Evolutionary conservation across 176 grass and related monocot species (phyloP).

Genomic region (Hyparrhenia diplandra): DNA sequence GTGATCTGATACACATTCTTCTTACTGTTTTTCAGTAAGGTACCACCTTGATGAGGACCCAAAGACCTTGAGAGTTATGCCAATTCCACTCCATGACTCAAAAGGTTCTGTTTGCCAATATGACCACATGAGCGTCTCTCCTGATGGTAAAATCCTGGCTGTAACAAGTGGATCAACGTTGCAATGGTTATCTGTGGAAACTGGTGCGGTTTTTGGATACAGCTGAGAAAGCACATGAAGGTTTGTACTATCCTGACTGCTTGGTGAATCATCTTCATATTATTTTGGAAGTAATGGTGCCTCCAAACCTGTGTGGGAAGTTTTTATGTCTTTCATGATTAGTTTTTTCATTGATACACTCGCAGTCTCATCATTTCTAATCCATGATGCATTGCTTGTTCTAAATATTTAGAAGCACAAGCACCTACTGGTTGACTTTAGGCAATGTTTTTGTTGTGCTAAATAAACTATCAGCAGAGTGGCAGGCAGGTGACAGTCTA

Average conservation of each 20-base stretch:
- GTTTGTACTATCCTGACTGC: slow-evolving; percentile 41
- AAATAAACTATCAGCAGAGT: neutral
- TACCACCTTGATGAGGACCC: slow-evolving; percentile 99
- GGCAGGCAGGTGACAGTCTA: neutral
- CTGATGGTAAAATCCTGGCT: slow-evolving; percentile 75
- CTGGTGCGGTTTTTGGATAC: slow-evolving; percentile 80
- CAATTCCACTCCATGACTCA: slow-evolving; percentile 72
- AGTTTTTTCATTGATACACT: neutral
- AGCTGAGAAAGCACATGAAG: slow-evolving; percentile 87
- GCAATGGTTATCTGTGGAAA: slow-evolving; percentile 86
- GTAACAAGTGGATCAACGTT: slow-evolving; percentile 62
- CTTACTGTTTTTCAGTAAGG: slow-evolving; percentile 61
- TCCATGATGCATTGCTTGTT: neutral
- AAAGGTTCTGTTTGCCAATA: slow-evolving; percentile 69
- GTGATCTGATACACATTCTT: slow-evolving; percentile 4
- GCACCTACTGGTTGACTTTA: neutral
- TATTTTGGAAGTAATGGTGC: neutral
- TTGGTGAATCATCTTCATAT: neutral
- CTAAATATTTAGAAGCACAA: neutral
- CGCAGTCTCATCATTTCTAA: neutral
- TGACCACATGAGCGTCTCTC: slow-evolving; percentile 79
- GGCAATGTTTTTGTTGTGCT: neutral
- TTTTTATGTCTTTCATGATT: neutral
- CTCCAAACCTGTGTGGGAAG: neutral
- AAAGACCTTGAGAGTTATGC: slow-evolving; percentile 77